phyloP scores from a whole-genome alignment of 2,329 filamentous ascomycete species.

The Xylaria sp. region DNA sequence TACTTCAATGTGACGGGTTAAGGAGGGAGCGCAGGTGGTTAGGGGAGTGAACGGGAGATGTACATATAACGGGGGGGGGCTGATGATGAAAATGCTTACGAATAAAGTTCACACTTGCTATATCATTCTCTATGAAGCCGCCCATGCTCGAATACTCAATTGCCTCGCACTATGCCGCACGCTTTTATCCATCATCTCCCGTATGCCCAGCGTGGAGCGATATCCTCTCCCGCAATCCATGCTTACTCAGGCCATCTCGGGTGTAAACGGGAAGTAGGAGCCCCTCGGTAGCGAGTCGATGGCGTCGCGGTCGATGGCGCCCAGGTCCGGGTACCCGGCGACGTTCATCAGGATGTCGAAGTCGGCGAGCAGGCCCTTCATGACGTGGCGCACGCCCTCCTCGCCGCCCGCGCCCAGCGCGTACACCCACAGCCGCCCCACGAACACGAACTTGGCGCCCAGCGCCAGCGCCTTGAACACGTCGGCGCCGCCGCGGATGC shows the following conservation, averaged over 20 bases:
- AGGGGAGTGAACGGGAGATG: background rate
- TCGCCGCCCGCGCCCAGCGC: conserved; percentile 63
- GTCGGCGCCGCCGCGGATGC: conserved; percentile 58
- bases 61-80: background rate
- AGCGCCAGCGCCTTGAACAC: conserved; percentile 64
- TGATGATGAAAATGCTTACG: no score
- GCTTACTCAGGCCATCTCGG: conserved; percentile 23
- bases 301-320: conserved; percentile 51
- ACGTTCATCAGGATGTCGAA: conserved; percentile 65
- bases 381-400: conserved; percentile 61
- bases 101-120: no score
- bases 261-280: conserved; percentile 37
- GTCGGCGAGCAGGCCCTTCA: conserved; percentile 63
- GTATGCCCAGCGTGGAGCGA: no score
- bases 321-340: conserved; percentile 55
- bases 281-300: conserved; percentile 47
- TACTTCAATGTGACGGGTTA: conserved; percentile 41
- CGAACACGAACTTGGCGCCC: conserved; percentile 64
- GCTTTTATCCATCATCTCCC: no score
- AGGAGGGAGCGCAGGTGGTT: background rate
- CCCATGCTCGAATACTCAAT: no score
- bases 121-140: no score
- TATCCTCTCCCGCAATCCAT: background rate
- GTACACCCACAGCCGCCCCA: conserved; percentile 64
- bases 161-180: no score